These are phyloP conservation scores for Cutaneotrichosporon dermatis DNA, from an alignment of 1,284 basidiomycete genomes.

Conservation along the genomic window DNA sequence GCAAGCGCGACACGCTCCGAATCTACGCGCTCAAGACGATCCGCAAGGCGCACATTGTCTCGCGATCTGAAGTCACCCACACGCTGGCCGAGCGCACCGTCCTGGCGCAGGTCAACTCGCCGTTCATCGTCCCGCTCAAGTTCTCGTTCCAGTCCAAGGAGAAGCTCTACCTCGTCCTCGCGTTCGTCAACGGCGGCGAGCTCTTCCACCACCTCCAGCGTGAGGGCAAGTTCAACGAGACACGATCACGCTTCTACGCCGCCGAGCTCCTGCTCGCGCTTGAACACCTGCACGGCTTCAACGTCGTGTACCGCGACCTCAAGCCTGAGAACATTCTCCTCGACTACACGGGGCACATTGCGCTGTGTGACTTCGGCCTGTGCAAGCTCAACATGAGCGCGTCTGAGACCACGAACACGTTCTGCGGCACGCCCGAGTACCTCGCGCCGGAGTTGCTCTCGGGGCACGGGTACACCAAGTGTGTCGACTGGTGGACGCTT, in stretches of 20 bases:
- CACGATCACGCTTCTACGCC: slow-evolving; percentile 90
- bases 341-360: slow-evolving; percentile 97
- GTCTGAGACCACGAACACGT: slow-evolving; percentile 96
- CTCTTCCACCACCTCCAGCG: slow-evolving; percentile 96
- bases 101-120: slow-evolving; percentile 93
- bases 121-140: slow-evolving; percentile 98
- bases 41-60: slow-evolving; percentile 97
- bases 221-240: slow-evolving; percentile 94
- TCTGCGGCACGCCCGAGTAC: slow-evolving; percentile 99
- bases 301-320: slow-evolving; percentile 96
- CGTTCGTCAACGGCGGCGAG: slow-evolving; percentile 97
- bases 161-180: slow-evolving; percentile 96
- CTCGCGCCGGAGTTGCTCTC: slow-evolving; percentile 92
- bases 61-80: slow-evolving; percentile 95
- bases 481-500: slow-evolving; percentile 99
- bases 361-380: slow-evolving; percentile 95
- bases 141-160: slow-evolving; percentile 98
- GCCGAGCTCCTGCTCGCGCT: slow-evolving; percentile 91
- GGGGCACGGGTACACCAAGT: slow-evolving; percentile 97
- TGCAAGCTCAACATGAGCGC: slow-evolving; percentile 99
- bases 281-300: slow-evolving; percentile 95
- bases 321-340: slow-evolving; percentile 97
- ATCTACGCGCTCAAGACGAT: slow-evolving; percentile 99
- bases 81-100: slow-evolving; percentile 97
- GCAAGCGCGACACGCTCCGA: slow-evolving; percentile 95